A percentile compares a stretch with the other conserved stretches of the same genome.
These are phyloP conservation scores for Leccinum pallidistipes DNA, from an alignment of 1,284 basidiomycete genomes.

Conservation along the genomic window DNA sequence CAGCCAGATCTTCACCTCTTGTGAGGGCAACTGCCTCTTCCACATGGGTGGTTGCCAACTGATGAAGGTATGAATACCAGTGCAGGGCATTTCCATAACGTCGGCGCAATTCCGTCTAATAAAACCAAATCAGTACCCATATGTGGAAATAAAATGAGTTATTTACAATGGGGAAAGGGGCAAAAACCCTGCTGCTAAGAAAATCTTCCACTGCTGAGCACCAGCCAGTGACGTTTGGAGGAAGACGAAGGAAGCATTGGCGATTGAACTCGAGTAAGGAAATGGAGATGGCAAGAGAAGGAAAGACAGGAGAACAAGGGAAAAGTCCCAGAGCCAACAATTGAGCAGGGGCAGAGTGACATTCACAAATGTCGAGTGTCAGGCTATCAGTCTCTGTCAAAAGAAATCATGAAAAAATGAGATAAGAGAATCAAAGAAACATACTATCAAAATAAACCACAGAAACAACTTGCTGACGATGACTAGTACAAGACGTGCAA, in stretches of 20 bases:
- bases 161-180: background rate
- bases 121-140: background rate
- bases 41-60: background rate
- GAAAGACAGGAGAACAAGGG: background rate
- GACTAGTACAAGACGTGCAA: background rate
- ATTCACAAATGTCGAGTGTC: background rate
- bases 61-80: background rate
- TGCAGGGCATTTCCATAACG: background rate
- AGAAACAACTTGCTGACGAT: background rate
- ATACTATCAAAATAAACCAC: background rate
- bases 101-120: background rate
- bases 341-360: background rate
- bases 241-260: background rate
- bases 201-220: background rate
- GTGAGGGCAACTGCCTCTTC: background rate
- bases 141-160: background rate
- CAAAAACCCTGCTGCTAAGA: background rate
- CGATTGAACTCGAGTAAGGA: background rate
- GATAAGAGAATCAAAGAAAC: background rate
- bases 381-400: background rate
- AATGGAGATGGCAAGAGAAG: background rate
- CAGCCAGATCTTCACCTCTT: background rate
- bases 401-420: background rate
- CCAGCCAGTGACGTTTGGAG: background rate
- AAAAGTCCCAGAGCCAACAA: background rate